phyloP scores from a whole-genome alignment of 2,329 filamentous ascomycete genomes.

The Alternaria brassicae region DNA sequence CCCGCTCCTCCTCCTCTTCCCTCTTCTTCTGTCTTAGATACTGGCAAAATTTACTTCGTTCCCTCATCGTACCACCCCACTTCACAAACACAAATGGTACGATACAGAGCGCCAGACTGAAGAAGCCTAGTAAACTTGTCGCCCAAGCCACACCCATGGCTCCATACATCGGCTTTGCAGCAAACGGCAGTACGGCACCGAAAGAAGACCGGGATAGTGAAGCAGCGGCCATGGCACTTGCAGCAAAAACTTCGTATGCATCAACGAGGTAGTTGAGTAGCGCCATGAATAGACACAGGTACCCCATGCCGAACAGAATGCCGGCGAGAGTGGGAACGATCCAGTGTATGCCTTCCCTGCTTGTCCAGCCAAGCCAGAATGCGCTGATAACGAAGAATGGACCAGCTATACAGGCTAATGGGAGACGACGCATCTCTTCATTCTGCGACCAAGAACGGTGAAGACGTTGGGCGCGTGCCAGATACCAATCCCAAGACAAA shows the following conservation, averaged over 20 bases:
- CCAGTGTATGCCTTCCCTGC: constrained; percentile 51
- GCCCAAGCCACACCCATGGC: constrained; percentile 74
- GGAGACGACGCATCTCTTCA: constrained; percentile 73
- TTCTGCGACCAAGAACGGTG: constrained; percentile 64
- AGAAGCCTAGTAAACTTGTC: constrained; percentile 58
- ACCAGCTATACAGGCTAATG: constrained; percentile 73
- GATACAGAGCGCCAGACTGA: constrained; percentile 58
- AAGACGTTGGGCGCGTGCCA: constrained; percentile 59
- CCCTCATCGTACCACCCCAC: constrained; percentile 62
- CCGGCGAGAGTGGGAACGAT: constrained; percentile 53
- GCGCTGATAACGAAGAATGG: constrained; percentile 60
- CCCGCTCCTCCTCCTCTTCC: constrained; percentile 35
- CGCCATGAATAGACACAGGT: constrained; percentile 60
- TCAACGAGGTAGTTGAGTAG: constrained; percentile 67
- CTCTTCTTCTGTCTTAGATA: constrained; percentile 56
- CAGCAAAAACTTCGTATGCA: constrained; percentile 77
- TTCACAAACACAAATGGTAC: constrained; percentile 67
- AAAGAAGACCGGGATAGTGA: constrained; percentile 80
- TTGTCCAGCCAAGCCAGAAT: constrained; percentile 56
- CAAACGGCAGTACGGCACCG: constrained; percentile 66
- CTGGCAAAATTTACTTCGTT: constrained; percentile 67
- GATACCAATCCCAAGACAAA: constrained; percentile 68
- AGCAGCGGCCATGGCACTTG: constrained; percentile 82
- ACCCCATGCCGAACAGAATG: constrained; percentile 55
- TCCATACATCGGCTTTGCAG: constrained; percentile 66